Evolutionary conservation across 768 basidiomycete genomes (phyloP).

Genomic region (Psilocybe sp.): DNA sequence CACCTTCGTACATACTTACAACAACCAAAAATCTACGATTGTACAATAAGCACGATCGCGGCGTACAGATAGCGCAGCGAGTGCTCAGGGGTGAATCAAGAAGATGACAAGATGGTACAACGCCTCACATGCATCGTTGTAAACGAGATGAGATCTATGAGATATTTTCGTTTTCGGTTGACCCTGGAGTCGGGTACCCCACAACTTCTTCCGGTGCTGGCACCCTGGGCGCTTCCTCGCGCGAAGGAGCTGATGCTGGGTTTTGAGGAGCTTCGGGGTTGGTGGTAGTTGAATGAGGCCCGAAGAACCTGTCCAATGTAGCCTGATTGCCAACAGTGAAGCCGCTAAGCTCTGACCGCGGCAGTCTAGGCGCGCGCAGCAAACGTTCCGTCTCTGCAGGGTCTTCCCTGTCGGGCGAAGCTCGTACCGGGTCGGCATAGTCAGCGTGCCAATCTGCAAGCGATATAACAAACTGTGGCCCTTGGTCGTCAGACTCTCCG

Average conservation of each 20-base stretch:
- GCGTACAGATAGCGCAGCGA: too few species aligned
- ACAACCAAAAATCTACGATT: too few species aligned
- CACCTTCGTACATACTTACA: too few species aligned
- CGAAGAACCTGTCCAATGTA: conserved; percentile 35
- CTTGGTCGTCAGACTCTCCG: too few species aligned
- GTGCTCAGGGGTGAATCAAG: neutral
- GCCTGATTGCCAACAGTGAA: conserved; percentile 43
- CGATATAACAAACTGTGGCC: too few species aligned
- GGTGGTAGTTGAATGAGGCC: conserved; percentile 8
- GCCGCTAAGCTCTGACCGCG: conserved; percentile 66
- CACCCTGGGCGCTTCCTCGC: conserved; percentile 1
- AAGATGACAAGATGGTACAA: neutral
- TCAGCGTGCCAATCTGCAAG: too few species aligned
- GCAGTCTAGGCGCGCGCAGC: conserved; percentile 42
- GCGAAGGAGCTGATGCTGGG: conserved; percentile 7
- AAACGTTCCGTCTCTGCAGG: conserved; percentile 18
- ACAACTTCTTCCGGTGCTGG: conserved; percentile 24
- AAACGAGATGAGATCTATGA: conserved; percentile 19
- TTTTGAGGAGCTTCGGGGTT: conserved; percentile 4
- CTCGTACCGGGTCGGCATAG: conserved; percentile 5
- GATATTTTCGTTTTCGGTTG: conserved; percentile 38
- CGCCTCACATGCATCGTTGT: neutral
- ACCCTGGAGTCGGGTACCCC: conserved; percentile 50
- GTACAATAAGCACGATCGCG: too few species aligned
- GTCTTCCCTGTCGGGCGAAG: conserved; percentile 12